These are phyloP conservation scores for Flagelloscypha sp. DNA, from an alignment of 768 basidiomycete species.

Conservation along the genomic window DNA sequence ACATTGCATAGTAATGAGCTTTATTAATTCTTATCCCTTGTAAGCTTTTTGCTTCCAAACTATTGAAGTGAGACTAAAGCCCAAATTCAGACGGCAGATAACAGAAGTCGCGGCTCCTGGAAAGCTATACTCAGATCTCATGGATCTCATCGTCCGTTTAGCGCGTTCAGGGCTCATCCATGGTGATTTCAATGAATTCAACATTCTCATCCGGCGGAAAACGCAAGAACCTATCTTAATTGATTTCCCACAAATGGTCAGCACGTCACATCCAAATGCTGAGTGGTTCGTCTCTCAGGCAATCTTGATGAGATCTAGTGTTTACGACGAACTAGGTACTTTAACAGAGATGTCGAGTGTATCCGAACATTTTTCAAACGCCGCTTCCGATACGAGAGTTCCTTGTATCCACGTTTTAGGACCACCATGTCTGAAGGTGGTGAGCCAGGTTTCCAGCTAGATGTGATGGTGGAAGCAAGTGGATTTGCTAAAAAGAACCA, in stretches of 20 bases:
- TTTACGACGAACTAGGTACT: constrained; percentile 62
- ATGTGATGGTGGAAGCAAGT: constrained; percentile 90
- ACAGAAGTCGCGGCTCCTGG: constrained; percentile 78
- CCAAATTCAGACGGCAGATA: constrained; percentile 67
- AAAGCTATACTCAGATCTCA: constrained; percentile 81
- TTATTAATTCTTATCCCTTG: constrained; percentile 92
- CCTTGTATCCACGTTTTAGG: constrained; percentile 79
- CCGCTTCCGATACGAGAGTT: constrained; percentile 88
- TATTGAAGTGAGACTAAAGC: constrained; percentile 1
- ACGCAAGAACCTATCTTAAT: constrained; percentile 78
- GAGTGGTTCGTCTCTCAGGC: constrained; percentile 57
- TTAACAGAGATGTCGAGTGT: constrained; percentile 97
- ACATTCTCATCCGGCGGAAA: constrained; percentile 84
- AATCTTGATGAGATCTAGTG: constrained; percentile 8
- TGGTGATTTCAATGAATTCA: constrained; percentile 99
- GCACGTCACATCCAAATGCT: constrained; percentile 91
- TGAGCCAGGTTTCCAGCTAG: constrained; percentile 65
- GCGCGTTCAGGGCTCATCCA: constrained; percentile 94
- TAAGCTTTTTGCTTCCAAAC: constrained; percentile 29
- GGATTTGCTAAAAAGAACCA: constrained; percentile 84
- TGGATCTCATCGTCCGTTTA: constrained; percentile 94
- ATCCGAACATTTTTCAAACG: constrained; percentile 88
- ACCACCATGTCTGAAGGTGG: constrained; percentile 43
- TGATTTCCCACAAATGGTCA: constrained; percentile 99
- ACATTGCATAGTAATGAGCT: constrained; percentile 94